Base-by-base conservation (phyloP, 208 protist species). In the Vickermania ingenoplastis region DNA sequence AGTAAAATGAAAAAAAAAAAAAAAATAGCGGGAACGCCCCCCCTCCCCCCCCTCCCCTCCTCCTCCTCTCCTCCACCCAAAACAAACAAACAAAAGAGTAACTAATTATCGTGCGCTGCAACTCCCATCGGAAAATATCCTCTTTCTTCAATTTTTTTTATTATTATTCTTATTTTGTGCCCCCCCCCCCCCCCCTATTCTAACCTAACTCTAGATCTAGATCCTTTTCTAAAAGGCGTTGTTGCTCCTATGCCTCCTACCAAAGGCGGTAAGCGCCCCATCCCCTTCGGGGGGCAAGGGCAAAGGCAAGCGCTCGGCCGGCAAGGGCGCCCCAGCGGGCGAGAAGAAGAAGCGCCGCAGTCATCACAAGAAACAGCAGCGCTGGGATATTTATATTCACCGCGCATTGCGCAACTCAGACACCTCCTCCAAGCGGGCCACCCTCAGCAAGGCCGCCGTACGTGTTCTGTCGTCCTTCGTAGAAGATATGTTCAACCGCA, bases 401-500 rank as follows among this genome's bases (percentile, higher is more conserved):
- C 89, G 93, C 50, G 88, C 94, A 11, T 78, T 99, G 4, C 97
- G 97, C 61, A 92, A 98, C 77, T n/a, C n/a, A n/a, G n/a, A n/a
- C n/a, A n/a, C n/a, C n/a, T 95, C 99, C n/a, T 97, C 98, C 84
- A 95, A 98, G 79, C 83, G 94, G 50, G 97, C 93, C 26, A 95
- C 96, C 57, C 97, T 99, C 49, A 98, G 95, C 51, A 96, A 94
- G 69, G 86, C 92, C 53, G 95, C 96, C 41, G 98, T 99, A 86
- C 72, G 77, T 36, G 98, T 99, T 41, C 97, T 99, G 67, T 98
- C 98, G 54, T 98, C 96, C 26, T 99, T 99, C 64, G 96, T 99
- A 69, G 94, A 97, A 58, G 98, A 99, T 74, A 98, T 98, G 81
- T 99, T 99, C 81, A 97, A 98, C 63, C 86, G 96, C 63, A 97